Base-by-base conservation (phyloP, 495 filamentous ascomycete species). In the Chaetomidium leptoderma region DNA sequence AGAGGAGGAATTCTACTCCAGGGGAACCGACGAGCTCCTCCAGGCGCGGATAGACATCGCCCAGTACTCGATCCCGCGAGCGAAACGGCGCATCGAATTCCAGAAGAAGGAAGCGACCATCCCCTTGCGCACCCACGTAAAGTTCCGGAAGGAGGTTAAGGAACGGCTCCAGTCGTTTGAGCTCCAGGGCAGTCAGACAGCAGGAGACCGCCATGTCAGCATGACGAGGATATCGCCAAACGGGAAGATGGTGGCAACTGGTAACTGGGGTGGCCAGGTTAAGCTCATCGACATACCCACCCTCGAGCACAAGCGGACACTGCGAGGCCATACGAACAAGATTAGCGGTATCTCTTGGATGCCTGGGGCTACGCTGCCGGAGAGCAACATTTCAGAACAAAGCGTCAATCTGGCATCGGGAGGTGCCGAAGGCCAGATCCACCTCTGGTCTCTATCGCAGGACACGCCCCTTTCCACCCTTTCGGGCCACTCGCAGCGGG, bases 1-100 rank as follows among this genome's bases (percentile, higher is more conserved):
- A 63, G 90, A 96, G 61, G 93, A 97, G 68, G 93, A 98, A 62
- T 97, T 97, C 68, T 99, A 97, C 68, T 96, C 92, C 0, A 81
- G 86, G 49, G 93, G 95, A 0, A 77, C 80, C 3, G 74, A 81
- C 10, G 87, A 88, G 48, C 74, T 99, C 11, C 75, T 96, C 17
- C 78, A 86, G 21, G 89, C 90, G 6, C 79, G 93, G 45, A 86
- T 83, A 66, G 80, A 84, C 9, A 95, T 99, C 54, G 95, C 93
- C 7, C 76, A 81, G 17, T 97, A 86, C 70, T 95, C 91, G 16
- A 71, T 99, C 27, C 92, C 91, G 4, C 78, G 88, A 46, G 90
- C 93, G 45, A 90, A 88, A 67, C 74, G 78, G 52, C 79, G 92
- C 55, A 80, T 96, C 8, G 83, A 81, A 4, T 84, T 83, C 48